Conservation (phyloP, 179 eudicot species). For the Beta macrorhiza region DNA sequence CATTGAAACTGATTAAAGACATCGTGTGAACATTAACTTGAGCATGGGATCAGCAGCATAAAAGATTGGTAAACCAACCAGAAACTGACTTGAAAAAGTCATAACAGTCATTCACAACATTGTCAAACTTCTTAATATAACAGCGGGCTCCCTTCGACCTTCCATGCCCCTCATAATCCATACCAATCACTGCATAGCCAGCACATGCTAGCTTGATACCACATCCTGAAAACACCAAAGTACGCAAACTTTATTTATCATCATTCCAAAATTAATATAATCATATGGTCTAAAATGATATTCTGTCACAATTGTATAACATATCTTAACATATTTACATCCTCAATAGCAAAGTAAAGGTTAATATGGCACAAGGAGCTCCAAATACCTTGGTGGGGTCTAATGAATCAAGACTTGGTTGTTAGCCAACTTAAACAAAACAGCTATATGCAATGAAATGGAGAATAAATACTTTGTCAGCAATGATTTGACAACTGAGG, state of each 20-base stretch:
- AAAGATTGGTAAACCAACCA: conserved; percentile 48
- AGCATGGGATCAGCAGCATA: background rate
- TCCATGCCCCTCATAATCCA: conserved; percentile 97
- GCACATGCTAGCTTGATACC: conserved; percentile 75
- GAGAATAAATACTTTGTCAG: background rate
- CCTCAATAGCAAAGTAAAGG: background rate
- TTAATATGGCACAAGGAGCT: background rate
- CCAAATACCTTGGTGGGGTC: conserved; percentile 14
- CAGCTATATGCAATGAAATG: conserved; percentile 2
- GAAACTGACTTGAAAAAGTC: conserved; percentile 71
- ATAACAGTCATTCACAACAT: conserved; percentile 74
- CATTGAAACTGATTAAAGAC: conserved; percentile 14
- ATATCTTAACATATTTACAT: background rate
- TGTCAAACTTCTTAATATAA: conserved; percentile 78
- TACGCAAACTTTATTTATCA: background rate
- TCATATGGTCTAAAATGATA: background rate
- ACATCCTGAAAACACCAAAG: conserved; percentile 43
- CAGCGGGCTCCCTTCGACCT: conserved; percentile 87
- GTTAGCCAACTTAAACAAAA: conserved; percentile 35
- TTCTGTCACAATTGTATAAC: background rate
- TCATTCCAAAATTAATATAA: background rate
- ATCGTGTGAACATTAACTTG: conserved; percentile 1
- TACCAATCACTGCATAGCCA: conserved; percentile 85
- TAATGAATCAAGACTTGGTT: conserved; percentile 15
- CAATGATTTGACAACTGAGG: conserved; percentile 15